phyloP scores from a whole-genome alignment of 1,139 yeast genomes.

The Geotrichum aggregatum region DNA sequence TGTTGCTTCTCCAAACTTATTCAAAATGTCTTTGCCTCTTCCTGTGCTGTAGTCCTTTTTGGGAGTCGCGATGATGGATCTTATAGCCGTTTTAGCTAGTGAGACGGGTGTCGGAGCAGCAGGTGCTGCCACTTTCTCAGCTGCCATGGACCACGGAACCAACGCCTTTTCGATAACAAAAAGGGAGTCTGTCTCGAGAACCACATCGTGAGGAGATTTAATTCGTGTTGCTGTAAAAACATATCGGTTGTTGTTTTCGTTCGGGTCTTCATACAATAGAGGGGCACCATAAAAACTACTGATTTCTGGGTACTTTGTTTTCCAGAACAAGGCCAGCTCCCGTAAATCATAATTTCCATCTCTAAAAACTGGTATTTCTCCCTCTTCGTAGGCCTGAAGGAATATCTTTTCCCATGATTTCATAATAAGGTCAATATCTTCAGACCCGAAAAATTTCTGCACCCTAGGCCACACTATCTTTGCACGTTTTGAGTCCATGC shows the following conservation, averaged over 20 bases:
- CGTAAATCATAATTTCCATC: constrained; percentile 47
- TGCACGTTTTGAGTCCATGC: constrained; percentile 40
- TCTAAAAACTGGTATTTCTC: constrained; percentile 44
- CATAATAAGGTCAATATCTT: constrained; percentile 50
- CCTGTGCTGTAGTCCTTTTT: constrained; percentile 46
- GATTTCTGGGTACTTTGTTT: constrained; percentile 42
- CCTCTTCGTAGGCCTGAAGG: constrained; percentile 49
- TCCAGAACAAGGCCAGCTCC: constrained; percentile 56
- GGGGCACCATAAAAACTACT: constrained; percentile 35
- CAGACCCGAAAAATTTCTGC: constrained; percentile 52
- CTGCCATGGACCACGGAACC: constrained; percentile 15
- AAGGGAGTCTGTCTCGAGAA: constrained; percentile 11
- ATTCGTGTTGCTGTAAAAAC: constrained; percentile 9
- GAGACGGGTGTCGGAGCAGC: constrained; percentile 27
- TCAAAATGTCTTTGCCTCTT: constrained; percentile 45
- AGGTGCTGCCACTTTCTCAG: constrained; percentile 23
- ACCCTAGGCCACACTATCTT: constrained; percentile 60
- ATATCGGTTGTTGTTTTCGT: constrained; percentile 12
- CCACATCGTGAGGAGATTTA: constrained; percentile 25
- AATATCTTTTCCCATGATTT: constrained; percentile 59
- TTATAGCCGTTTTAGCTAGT: constrained; percentile 38
- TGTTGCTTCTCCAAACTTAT: constrained; percentile 43
- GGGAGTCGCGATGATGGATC: constrained; percentile 61
- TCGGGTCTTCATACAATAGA: constrained; percentile 37
- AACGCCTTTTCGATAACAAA: constrained; percentile 22